phyloP scores from a whole-genome alignment of 352 stramenopile genomes.

The Hyphochytrium catenoides region DNA sequence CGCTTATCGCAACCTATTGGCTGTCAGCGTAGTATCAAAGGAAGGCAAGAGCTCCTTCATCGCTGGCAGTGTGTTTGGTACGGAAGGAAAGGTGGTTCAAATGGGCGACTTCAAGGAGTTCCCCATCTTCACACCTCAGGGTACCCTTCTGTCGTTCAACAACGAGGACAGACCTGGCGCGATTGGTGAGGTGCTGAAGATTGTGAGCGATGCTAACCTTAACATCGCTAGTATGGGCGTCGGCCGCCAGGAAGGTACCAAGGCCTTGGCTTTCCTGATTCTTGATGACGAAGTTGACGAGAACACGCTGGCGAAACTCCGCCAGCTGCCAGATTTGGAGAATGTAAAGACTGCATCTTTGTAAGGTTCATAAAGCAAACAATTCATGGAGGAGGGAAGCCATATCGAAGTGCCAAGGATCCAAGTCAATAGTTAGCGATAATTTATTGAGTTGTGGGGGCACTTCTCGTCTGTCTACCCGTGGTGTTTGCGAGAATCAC shows the following conservation, averaged over 20 bases:
- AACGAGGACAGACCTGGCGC: slow-evolving; percentile 49
- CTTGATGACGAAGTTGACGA: slow-evolving; percentile 26
- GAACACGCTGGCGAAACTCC: slow-evolving; percentile 29
- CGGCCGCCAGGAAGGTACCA: slow-evolving; percentile 26
- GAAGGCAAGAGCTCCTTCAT: slow-evolving; percentile 26
- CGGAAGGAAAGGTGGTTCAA: slow-evolving; percentile 41
- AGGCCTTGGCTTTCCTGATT: slow-evolving; percentile 36
- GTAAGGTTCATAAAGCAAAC: slow-evolving; percentile 9
- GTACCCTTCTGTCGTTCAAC: slow-evolving; percentile 52
- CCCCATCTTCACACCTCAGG: slow-evolving; percentile 37
- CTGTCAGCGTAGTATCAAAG: slow-evolving; percentile 33
- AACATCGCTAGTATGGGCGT: slow-evolving; percentile 61
- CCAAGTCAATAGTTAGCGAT: no score
- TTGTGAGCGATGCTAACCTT: slow-evolving; percentile 34
- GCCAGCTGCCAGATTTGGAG: slow-evolving; percentile 26
- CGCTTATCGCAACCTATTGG: slow-evolving; percentile 45
- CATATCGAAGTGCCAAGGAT: no score
- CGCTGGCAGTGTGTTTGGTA: slow-evolving; percentile 49
- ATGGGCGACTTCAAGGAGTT: slow-evolving; percentile 61
- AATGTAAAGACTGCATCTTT: slow-evolving; percentile 36
- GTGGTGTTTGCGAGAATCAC: no score
- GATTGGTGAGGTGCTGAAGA: slow-evolving; percentile 37
- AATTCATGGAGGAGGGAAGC: no score
- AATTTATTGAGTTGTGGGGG: no score
- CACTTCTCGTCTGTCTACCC: no score